Evolutionary conservation across 306 rosid genomes (phyloP).

Genomic region (Acmispon strigosus): DNA sequence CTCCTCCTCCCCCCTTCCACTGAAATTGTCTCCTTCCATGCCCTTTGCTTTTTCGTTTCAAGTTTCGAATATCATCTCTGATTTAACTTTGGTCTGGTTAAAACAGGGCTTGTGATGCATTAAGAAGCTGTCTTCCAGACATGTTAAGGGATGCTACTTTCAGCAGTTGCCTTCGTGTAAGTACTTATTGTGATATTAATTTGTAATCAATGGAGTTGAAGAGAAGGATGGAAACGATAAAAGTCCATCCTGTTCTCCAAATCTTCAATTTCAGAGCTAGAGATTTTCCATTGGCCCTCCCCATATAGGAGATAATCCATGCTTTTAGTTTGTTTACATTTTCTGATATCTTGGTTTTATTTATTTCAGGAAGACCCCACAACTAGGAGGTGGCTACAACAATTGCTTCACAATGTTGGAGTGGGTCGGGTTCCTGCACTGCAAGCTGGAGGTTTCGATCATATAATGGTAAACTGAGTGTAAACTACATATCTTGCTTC

Average conservation of each 20-base stretch:
- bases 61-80: background rate
- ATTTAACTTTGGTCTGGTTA: constrained; percentile 8
- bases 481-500: background rate
- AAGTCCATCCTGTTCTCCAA: background rate
- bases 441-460: constrained; percentile 84
- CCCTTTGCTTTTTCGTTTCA: background rate
- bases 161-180: constrained; percentile 80
- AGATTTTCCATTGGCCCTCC: background rate
- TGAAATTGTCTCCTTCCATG: background rate
- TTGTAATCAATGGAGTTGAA: background rate
- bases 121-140: constrained; percentile 90
- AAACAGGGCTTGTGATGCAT: constrained; percentile 88
- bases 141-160: constrained; percentile 87
- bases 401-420: constrained; percentile 73
- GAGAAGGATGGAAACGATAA: background rate
- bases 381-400: constrained; percentile 88
- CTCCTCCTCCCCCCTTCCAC: background rate
- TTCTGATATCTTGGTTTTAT: constrained; percentile 3
- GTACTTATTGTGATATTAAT: background rate
- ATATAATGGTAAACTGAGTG: constrained; percentile 57
- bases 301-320: background rate
- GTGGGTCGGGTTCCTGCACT: constrained; percentile 60
- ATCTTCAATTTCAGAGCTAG: background rate
- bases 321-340: background rate
- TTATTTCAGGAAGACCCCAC: constrained; percentile 76